phyloP scores from a whole-genome alignment of 2,329 filamentous ascomycete genomes.

The Fusarium torreyae region DNA sequence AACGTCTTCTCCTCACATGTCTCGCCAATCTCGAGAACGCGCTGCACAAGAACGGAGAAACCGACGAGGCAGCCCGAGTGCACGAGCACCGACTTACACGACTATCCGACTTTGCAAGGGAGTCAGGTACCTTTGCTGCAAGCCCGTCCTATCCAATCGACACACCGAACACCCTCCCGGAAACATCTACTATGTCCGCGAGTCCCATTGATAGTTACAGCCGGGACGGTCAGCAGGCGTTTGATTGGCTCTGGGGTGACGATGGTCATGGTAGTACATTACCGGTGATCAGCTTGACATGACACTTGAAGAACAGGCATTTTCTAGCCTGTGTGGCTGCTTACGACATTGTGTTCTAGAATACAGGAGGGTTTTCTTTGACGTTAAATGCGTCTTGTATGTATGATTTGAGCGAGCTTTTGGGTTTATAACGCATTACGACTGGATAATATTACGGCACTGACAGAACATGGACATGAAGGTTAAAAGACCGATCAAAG shows the following conservation, averaged over 20 bases:
- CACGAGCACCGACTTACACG: constrained; percentile 50
- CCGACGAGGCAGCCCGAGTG: constrained; percentile 48
- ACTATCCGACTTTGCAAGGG: constrained; percentile 51
- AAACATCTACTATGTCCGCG: constrained; percentile 30
- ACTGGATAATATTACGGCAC: constrained; percentile 18
- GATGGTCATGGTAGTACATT: constrained; percentile 25
- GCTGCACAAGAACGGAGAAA: constrained; percentile 44
- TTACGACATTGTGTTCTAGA: constrained; percentile 1
- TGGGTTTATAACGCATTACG: constrained; percentile 23
- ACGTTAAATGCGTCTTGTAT: constrained; percentile 1
- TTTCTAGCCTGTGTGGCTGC: constrained; percentile 4
- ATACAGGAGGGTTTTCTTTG: constrained; percentile 2
- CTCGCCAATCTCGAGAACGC: constrained; percentile 54
- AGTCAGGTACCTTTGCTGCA: constrained; percentile 49
- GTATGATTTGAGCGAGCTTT: constrained; percentile 15
- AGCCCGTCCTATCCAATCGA: constrained; percentile 14
- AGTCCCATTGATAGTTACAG: constrained; percentile 40
- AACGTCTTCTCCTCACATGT: constrained; percentile 53
- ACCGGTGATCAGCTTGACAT: constrained; percentile 39
- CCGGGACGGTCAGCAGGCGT: constrained; percentile 35
- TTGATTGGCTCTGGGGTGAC: constrained; percentile 46
- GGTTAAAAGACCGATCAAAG: background rate
- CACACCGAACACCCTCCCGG: constrained; percentile 23
- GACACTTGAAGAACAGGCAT: constrained; percentile 19
- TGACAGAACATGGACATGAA: background rate